These are phyloP conservation scores for Yarrowia deformans DNA, from an alignment of 805 yeast species.

Conservation along the genomic window DNA sequence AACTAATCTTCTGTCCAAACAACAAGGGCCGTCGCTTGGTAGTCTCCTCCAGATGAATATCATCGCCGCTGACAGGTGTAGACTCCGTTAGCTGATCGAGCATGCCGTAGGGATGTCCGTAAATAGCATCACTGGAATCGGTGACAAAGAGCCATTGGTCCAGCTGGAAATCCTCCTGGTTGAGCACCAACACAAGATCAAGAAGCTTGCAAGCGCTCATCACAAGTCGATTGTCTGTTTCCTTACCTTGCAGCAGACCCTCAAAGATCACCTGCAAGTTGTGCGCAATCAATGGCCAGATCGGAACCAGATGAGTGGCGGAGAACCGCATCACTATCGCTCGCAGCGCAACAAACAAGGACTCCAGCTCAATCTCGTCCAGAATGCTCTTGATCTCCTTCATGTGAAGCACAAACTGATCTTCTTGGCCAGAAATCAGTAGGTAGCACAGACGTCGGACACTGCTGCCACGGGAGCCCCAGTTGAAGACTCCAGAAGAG, in stretches of 20 bases:
- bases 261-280: slow-evolving; percentile 63
- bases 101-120: slow-evolving; percentile 54
- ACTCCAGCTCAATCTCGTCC: slow-evolving; percentile 52
- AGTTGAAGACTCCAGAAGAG: slow-evolving; percentile 72
- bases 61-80: slow-evolving; percentile 42
- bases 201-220: slow-evolving; percentile 76
- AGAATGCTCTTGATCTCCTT: slow-evolving; percentile 58
- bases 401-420: slow-evolving; percentile 59
- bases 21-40: slow-evolving; percentile 53
- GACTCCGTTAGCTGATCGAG: slow-evolving; percentile 56
- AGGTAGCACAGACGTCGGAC: slow-evolving; percentile 71
- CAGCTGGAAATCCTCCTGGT: slow-evolving; percentile 77
- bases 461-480: slow-evolving; percentile 61
- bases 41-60: slow-evolving; percentile 19
- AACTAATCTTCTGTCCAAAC: slow-evolving; percentile 44
- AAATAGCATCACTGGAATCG: slow-evolving; percentile 67
- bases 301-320: slow-evolving; percentile 66
- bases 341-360: slow-evolving; percentile 66
- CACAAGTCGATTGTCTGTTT: slow-evolving; percentile 28
- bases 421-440: slow-evolving; percentile 66
- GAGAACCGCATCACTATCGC: slow-evolving; percentile 68
- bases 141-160: slow-evolving; percentile 86
- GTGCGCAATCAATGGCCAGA: slow-evolving; percentile 73
- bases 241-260: slow-evolving; percentile 47
- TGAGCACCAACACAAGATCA: slow-evolving; percentile 72